phyloP scores from a whole-genome alignment of 2,329 filamentous ascomycete genomes.

The Penicillium verrucosum region DNA sequence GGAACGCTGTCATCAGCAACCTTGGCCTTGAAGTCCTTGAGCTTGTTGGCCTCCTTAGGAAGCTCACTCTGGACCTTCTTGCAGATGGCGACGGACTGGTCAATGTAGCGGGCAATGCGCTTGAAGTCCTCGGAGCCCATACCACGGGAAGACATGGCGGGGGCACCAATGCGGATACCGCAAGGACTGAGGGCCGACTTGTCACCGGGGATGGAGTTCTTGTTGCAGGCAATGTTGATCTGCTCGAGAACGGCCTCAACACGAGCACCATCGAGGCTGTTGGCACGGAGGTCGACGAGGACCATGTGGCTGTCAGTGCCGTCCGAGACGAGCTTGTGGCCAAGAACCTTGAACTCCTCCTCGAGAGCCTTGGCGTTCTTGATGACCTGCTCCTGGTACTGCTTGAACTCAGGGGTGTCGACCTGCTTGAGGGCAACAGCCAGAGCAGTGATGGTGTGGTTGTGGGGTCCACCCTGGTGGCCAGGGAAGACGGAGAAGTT shows the following conservation, averaged over 20 bases:
- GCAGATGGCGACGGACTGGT: conserved; percentile 82
- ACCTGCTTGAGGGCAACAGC: conserved; percentile 94
- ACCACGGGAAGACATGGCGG: conserved; percentile 94
- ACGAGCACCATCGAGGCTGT: conserved; percentile 82
- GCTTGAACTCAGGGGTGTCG: conserved; percentile 81
- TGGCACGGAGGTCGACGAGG: conserved; percentile 83
- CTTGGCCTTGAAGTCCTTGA: conserved; percentile 98
- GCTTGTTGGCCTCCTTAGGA: conserved; percentile 97
- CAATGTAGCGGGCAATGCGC: conserved; percentile 84
- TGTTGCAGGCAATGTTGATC: conserved; percentile 99
- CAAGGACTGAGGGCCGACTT: conserved; percentile 93
- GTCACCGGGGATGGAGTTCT: conserved; percentile 97
- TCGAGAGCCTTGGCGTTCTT: conserved; percentile 88
- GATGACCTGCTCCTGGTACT: conserved; percentile 87
- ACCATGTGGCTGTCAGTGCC: conserved; percentile 98
- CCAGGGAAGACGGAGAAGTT: conserved; percentile 97
- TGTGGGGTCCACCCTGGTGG: conserved; percentile 96
- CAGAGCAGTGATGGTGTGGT: conserved; percentile 96
- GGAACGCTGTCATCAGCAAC: conserved; percentile 72
- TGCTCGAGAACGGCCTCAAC: conserved; percentile 95
- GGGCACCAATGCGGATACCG: conserved; percentile 93
- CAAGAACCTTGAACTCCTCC: conserved; percentile 63
- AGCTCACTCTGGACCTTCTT: conserved; percentile 79
- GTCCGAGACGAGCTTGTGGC: conserved; percentile 85
- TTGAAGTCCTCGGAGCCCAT: conserved; percentile 92